Percentiles rank a stretch among this genome's conserved stretches.
Conservation (phyloP, 805 yeast species). For the Pichia nanzhaoensis region DNA sequence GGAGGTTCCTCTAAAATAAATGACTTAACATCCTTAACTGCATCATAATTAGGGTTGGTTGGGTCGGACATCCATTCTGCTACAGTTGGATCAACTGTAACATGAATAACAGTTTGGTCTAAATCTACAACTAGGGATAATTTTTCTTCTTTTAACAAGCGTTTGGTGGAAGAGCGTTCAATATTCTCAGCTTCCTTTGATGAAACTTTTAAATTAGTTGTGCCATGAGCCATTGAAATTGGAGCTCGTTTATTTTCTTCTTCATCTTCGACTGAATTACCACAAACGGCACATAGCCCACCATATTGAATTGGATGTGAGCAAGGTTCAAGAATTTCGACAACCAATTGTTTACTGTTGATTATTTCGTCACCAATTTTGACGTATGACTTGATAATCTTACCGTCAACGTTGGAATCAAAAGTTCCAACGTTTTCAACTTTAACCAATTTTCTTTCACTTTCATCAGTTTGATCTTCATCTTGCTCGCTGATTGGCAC, state of each 20-base stretch:
- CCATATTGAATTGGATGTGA: conserved; percentile 90
- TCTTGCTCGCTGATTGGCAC: conserved; percentile 42
- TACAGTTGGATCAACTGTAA: conserved; percentile 95
- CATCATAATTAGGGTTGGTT: conserved; percentile 73
- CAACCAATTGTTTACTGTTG: conserved; percentile 39
- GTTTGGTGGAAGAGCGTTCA: conserved; percentile 58
- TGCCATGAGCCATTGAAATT: conserved; percentile 84
- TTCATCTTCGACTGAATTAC: conserved; percentile 62
- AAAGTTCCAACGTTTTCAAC: conserved; percentile 70
- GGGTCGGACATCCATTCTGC: conserved; percentile 94
- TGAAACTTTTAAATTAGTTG: conserved; percentile 75
- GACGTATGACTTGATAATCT: conserved; percentile 44
- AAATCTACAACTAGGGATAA: conserved; percentile 90
- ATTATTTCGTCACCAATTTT: conserved; percentile 55
- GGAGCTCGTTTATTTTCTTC: conserved; percentile 74
- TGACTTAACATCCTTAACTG: conserved; percentile 72
- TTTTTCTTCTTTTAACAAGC: conserved; percentile 56
- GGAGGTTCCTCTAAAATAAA: conserved; percentile 77
- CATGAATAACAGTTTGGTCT: conserved; percentile 96
- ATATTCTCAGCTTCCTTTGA: conserved; percentile 80
- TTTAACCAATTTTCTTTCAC: conserved; percentile 36
- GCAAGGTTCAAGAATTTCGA: conserved; percentile 71
- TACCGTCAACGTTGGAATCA: conserved; percentile 81
- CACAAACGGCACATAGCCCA: conserved; percentile 92
- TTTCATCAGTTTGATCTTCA: conserved; percentile 30